A percentile compares a stretch with the other conserved stretches of the same genome.
phyloP scores from a whole-genome alignment of 176 grass and related monocot species.

The Ensete glaucum region DNA sequence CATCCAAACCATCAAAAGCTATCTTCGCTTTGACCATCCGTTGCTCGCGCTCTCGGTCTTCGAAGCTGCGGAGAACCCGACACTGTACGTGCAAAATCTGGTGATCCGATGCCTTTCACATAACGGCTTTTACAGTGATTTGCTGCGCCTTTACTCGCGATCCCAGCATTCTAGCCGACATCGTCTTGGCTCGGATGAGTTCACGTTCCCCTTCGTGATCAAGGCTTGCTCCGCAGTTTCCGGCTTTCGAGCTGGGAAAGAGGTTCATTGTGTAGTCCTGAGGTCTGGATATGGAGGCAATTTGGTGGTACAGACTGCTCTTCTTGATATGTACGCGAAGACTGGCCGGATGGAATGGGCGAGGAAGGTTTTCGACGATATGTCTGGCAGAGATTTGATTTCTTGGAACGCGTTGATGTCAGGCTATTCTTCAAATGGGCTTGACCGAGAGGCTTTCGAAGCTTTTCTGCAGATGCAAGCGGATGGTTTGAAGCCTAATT shows the following conservation, averaged over 20 bases:
- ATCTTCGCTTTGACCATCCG: constrained; percentile 25
- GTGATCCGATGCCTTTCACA: constrained; percentile 42
- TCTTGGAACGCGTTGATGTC: constrained; percentile 58
- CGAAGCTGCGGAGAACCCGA: constrained; percentile 2
- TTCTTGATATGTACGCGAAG: constrained; percentile 60
- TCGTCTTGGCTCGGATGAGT: constrained; percentile 30
- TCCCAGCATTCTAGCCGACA: not conserved
- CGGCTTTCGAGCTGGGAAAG: constrained; percentile 30
- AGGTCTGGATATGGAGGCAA: constrained; percentile 27
- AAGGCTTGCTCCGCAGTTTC: constrained; percentile 41
- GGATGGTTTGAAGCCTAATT: constrained; percentile 29
- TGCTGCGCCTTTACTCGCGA: constrained; percentile 36
- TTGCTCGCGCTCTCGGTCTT: constrained; percentile 25
- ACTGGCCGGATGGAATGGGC: constrained; percentile 23
- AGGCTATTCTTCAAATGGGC: constrained; percentile 39
- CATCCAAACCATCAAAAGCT: constrained; percentile 20
- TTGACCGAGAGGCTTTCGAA: constrained; percentile 25
- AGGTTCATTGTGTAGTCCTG: constrained; percentile 43
- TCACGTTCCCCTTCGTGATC: constrained; percentile 52
- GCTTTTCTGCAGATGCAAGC: constrained; percentile 31
- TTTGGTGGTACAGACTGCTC: constrained; percentile 48
- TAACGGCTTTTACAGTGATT: constrained; percentile 42
- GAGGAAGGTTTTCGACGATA: constrained; percentile 38
- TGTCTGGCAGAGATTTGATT: constrained; percentile 42
- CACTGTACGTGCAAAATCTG: constrained; percentile 35